Base-by-base conservation (phyloP, 352 stramenopile genomes). In the Phytophthora parvispora region DNA sequence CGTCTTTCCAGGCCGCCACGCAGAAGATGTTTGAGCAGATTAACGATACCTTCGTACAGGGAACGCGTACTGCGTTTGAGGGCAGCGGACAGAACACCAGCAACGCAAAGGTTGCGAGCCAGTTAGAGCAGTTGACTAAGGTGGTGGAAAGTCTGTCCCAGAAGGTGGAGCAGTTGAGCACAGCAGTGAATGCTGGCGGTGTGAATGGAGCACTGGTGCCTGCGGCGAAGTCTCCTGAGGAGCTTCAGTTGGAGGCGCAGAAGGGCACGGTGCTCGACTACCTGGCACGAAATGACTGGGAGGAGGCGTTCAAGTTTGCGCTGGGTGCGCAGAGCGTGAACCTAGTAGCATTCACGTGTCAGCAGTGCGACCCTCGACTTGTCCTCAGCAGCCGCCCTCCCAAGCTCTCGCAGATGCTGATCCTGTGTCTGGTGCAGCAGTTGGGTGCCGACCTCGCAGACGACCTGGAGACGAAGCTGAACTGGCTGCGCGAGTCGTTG, bases 1-100 rank as follows among this genome's bases (percentile, higher is more conserved):
- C 89, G 10, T 94, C 86, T 24, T 96, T 96, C 68, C 86, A 96
- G 45, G 89, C 89, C 16, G 89, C 89, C 53, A 96, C 89, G 12
- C 89, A 96, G 62, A 94, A 94, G 64, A 96, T 96, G 89, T 96
- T 96, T 64, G 89, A 96, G 62, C 89, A 96, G 60, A 96, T 96
- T 53, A 91, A 94, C 51, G 84, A 91, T 55, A 92, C 88, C 12
- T 92, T 96, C 29, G 75, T 94, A 5, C 83, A 93, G 56, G 88
- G 88, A 12, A 91, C 86, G 25, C 80, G 79, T 13, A 84, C 67
- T 56, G 84, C 87, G 32, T 84, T 90, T 62, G 84, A 89, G 47
- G 78, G 73, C 42, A 92, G 77, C 50, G 80, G 77, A 0, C 80
- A 90, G 51, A 84, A 64, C 49, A 80, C 61, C 6, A 84, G 80